A percentile compares a stretch with the other conserved stretches of the same genome.
Conservation (phyloP, 2,329 filamentous ascomycete species). For the Colletotrichum shisoi region DNA sequence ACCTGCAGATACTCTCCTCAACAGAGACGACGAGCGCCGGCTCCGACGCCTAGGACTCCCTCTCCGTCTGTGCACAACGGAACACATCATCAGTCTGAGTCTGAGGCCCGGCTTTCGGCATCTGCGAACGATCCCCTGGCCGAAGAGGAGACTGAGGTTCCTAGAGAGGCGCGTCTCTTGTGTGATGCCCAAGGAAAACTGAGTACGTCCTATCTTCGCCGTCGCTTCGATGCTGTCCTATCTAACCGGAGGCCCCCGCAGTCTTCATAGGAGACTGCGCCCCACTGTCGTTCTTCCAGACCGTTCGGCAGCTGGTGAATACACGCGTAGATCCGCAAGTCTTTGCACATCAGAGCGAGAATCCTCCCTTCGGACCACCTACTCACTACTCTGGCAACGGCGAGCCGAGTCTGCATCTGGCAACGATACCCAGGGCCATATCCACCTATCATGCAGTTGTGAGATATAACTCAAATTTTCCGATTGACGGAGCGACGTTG, state of each 20-base stretch:
- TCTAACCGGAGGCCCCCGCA: conserved; percentile 5
- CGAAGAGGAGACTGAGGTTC: conserved; percentile 64
- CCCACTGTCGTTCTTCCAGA: conserved; percentile 64
- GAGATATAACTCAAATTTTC: conserved; percentile 15
- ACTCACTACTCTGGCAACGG: conserved; percentile 24
- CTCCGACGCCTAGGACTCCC: conserved; percentile 38
- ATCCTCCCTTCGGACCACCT: conserved; percentile 55
- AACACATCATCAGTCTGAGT: neutral
- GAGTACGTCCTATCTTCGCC: conserved; percentile 38
- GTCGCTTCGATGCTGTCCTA: neutral
- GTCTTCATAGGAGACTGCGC: conserved; percentile 65
- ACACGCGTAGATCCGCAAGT: conserved; percentile 58
- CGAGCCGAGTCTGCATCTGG: conserved; percentile 42
- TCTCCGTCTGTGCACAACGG: conserved; percentile 35
- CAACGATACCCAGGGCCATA: conserved; percentile 39
- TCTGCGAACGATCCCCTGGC: conserved; percentile 43
- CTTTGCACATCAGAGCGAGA: conserved; percentile 58
- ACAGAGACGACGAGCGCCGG: conserved; percentile 49
- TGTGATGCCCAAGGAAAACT: conserved; percentile 62
- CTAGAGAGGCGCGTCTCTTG: conserved; percentile 60
- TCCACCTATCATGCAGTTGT: conserved; percentile 42
- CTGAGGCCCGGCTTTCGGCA: conserved; percentile 1
- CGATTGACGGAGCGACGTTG: neutral
- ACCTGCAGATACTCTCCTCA: conserved; percentile 60
- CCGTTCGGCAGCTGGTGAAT: conserved; percentile 61